Evolutionary conservation across 2,329 filamentous ascomycete genomes (phyloP).

Genomic region (Trichophyton benhamiae): DNA sequence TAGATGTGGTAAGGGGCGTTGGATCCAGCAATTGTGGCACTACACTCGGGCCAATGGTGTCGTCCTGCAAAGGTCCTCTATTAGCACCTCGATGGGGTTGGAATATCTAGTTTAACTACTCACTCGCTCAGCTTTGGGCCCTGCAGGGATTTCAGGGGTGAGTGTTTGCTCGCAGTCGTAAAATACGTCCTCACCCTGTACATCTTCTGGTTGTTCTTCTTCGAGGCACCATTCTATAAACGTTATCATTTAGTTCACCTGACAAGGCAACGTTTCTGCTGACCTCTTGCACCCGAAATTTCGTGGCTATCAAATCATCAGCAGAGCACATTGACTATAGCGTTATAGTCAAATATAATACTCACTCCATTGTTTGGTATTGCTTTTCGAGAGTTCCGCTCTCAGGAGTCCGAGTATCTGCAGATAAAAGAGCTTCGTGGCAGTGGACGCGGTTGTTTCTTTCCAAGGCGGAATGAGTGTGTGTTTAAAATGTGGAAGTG

Average conservation of each 20-base stretch:
- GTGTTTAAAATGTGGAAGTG: neutral
- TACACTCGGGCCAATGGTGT: too few species aligned
- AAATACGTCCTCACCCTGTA: neutral
- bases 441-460: neutral
- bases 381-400: neutral
- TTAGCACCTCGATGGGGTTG: neutral
- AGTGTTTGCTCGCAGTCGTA: neutral
- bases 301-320: neutral
- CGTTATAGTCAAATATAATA: neutral
- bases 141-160: neutral
- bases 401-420: neutral
- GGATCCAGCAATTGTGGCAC: neutral
- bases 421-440: neutral
- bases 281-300: neutral
- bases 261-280: neutral
- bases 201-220: neutral
- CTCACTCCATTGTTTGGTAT: neutral
- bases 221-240: constrained; percentile 4
- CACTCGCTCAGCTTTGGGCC: neutral
- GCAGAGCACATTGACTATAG: neutral
- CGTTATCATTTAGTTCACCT: neutral
- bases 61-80: neutral
- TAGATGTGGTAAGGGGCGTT: neutral
- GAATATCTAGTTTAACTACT: neutral
- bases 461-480: neutral